Evolutionary conservation across 2,329 filamentous ascomycete genomes (phyloP).

Genomic region (Paecilomyces sp.): DNA sequence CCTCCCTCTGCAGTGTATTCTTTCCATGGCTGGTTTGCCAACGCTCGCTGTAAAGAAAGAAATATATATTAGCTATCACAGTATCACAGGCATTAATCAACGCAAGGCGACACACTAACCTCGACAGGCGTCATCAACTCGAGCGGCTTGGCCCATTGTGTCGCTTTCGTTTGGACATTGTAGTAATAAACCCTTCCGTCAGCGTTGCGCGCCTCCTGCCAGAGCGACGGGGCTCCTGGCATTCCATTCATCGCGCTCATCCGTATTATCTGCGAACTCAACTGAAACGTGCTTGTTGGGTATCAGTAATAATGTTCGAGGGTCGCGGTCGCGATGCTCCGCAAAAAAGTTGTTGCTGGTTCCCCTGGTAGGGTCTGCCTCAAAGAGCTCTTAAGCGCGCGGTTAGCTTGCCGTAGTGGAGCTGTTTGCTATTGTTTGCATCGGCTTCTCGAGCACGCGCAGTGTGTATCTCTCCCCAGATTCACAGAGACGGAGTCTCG

Average conservation of each 20-base stretch:
- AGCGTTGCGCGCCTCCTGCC: conserved; percentile 73
- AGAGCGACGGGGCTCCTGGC: conserved; percentile 48
- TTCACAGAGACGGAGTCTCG: not conserved
- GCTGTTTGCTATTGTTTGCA: not conserved
- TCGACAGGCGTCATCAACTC: conserved; percentile 80
- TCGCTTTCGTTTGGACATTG: conserved; percentile 76
- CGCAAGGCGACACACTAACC: conserved; percentile 43
- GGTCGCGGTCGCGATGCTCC: not conserved
- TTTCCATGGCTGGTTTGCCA: conserved; percentile 82
- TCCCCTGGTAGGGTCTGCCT: not conserved
- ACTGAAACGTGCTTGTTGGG: not conserved
- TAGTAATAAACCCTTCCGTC: conserved; percentile 90
- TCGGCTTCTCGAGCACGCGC: not conserved
- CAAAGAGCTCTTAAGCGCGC: not conserved
- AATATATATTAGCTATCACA: not conserved
- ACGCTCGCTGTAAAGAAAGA: conserved; percentile 54
- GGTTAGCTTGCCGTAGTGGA: not conserved
- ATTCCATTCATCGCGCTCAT: conserved; percentile 54
- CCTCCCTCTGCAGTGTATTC: conserved; percentile 84
- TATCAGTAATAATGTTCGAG: not conserved
- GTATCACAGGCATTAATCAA: not conserved
- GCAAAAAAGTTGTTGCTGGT: not conserved
- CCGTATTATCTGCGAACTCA: not conserved
- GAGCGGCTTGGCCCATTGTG: conserved; percentile 89
- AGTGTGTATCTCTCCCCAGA: not conserved